Evolutionary conservation across 139 green algal species (phyloP).

Genomic region (Picochlorum sp.): DNA sequence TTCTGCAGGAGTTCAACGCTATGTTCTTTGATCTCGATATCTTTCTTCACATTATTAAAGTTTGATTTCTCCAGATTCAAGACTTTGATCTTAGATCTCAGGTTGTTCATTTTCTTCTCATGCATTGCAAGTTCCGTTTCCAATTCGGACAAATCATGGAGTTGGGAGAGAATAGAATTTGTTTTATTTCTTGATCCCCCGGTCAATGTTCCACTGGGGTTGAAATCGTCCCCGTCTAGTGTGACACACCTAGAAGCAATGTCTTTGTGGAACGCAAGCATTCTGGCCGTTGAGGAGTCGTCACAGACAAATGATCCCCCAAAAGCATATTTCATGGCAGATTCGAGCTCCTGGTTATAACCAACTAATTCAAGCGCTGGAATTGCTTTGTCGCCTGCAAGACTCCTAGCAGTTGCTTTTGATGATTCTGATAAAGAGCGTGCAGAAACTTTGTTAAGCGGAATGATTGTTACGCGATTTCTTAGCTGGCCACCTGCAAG

Average conservation of each 20-base stretch:
- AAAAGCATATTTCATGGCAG: slow-evolving; percentile 92
- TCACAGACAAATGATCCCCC: slow-evolving; percentile 89
- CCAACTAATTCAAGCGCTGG: slow-evolving; percentile 80
- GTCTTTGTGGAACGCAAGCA: slow-evolving; percentile 82
- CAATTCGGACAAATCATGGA: slow-evolving; percentile 59
- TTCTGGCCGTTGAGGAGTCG: slow-evolving; percentile 79
- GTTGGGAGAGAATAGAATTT: slow-evolving; percentile 18
- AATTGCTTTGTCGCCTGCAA: slow-evolving; percentile 32
- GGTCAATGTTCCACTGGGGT: slow-evolving; percentile 73
- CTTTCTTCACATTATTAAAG: slow-evolving; percentile 53
- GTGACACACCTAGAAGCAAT: slow-evolving; percentile 84
- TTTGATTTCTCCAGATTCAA: slow-evolving; percentile 33
- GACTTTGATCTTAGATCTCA: slow-evolving; percentile 30
- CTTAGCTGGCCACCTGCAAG: slow-evolving; percentile 71
- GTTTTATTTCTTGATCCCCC: slow-evolving; percentile 62
- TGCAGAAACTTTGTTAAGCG: slow-evolving; percentile 83
- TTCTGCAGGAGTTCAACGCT: slow-evolving; percentile 59
- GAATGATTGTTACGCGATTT: slow-evolving; percentile 92
- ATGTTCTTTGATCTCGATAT: slow-evolving; percentile 68
- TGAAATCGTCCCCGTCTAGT: slow-evolving; percentile 95
- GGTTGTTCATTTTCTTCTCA: slow-evolving; percentile 18
- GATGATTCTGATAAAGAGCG: neutral
- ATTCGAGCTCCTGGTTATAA: slow-evolving; percentile 46
- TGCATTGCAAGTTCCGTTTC: slow-evolving; percentile 42
- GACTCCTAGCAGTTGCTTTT: slow-evolving; percentile 4